A percentile compares a stretch with the other conserved stretches of the same genome.
Evolutionary conservation across 2,329 filamentous ascomycete species (phyloP).

Genomic region (Phialophora expanda): DNA sequence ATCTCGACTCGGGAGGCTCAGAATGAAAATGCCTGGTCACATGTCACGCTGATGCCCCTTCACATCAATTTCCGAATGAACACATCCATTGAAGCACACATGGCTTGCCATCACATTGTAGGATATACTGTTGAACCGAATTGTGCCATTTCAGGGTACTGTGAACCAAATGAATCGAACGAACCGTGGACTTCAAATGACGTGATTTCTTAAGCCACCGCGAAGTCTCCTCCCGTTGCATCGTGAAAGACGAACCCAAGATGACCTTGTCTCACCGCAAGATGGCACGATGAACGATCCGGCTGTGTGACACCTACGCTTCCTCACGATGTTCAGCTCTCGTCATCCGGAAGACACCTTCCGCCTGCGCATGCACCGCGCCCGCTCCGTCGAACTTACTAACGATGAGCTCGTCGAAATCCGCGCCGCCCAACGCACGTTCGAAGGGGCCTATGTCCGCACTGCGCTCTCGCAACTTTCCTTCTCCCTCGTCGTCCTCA

Average conservation of each 20-base stretch:
- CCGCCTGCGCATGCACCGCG: constrained; percentile 79
- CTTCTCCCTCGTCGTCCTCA: constrained; percentile 90
- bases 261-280: neutral
- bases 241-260: neutral
- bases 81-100: neutral
- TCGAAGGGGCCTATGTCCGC: constrained; percentile 95
- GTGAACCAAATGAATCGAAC: neutral
- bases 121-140: neutral
- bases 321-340: constrained; percentile 22
- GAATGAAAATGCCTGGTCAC: neutral
- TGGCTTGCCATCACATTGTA: neutral
- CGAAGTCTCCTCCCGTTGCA: neutral
- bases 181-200: constrained; percentile 4
- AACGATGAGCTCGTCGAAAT: constrained; percentile 88
- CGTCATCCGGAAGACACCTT: constrained; percentile 74
- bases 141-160: neutral
- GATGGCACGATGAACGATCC: neutral
- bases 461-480: constrained; percentile 94
- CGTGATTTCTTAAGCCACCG: neutral
- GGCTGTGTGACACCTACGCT: neutral
- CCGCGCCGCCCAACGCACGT: constrained; percentile 91
- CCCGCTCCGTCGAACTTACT: constrained; percentile 80
- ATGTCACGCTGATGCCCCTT: neutral
- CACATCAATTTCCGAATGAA: neutral
- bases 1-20: constrained; percentile 15